These are phyloP conservation scores for Talaromyces trachyspermus DNA, from an alignment of 495 filamentous ascomycete species.

Conservation along the genomic window DNA sequence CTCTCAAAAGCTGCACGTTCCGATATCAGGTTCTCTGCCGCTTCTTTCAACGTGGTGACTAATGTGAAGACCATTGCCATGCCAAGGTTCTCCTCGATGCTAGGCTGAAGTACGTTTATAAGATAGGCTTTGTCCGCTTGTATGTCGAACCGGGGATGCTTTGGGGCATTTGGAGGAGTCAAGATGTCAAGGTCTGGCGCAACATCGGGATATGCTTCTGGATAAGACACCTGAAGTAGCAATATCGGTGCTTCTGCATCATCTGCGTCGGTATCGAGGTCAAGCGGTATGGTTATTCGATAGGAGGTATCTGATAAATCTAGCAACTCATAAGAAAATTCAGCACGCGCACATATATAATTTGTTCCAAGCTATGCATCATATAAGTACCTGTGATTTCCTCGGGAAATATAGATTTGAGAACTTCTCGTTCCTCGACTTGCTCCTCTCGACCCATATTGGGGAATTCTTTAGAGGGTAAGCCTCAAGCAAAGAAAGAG, in stretches of 20 bases:
- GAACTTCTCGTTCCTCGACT: slow-evolving; percentile 89
- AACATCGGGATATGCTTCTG: slow-evolving; percentile 78
- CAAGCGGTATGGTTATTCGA: slow-evolving; percentile 73
- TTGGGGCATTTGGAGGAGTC: slow-evolving; percentile 58
- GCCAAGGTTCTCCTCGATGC: slow-evolving; percentile 82
- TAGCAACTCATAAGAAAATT: slow-evolving; percentile 23
- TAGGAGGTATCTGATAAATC: slow-evolving; percentile 84
- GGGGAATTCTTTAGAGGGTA: slow-evolving; percentile 11
- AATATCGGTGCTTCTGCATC: slow-evolving; percentile 45
- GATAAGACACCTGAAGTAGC: slow-evolving; percentile 75
- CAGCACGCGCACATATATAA: neutral
- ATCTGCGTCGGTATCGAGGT: slow-evolving; percentile 57
- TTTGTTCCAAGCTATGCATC: neutral
- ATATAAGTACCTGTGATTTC: slow-evolving; percentile 71
- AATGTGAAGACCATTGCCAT: slow-evolving; percentile 99
- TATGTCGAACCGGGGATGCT: slow-evolving; percentile 55
- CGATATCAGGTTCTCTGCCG: slow-evolving; percentile 68
- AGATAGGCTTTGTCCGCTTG: slow-evolving; percentile 64
- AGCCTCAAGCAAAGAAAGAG: slow-evolving; percentile 26
- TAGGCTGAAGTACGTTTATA: slow-evolving; percentile 57
- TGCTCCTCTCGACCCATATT: slow-evolving; percentile 93
- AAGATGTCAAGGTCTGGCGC: slow-evolving; percentile 73
- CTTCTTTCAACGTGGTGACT: slow-evolving; percentile 77
- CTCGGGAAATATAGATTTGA: slow-evolving; percentile 96
- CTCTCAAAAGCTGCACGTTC: slow-evolving; percentile 59